phyloP scores from a whole-genome alignment of 306 rosid species.

The Trifolium dubium region DNA sequence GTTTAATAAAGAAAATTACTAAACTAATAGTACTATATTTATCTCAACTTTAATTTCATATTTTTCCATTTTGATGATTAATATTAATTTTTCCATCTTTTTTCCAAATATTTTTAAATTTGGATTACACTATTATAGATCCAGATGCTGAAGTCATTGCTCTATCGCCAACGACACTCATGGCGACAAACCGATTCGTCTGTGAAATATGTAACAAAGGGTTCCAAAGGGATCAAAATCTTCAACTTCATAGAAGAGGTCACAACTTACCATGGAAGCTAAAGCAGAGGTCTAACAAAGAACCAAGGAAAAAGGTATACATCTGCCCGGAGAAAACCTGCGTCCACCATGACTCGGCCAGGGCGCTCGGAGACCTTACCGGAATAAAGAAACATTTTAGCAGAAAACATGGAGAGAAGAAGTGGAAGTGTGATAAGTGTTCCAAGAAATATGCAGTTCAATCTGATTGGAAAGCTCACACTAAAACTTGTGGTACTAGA shows the following conservation, averaged over 20 bases:
- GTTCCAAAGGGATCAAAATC: conserved; percentile 18
- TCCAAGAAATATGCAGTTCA: conserved; percentile 29
- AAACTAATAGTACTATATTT: neutral
- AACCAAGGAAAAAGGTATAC: conserved; percentile 9
- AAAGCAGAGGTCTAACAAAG: conserved; percentile 26
- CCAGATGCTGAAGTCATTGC: conserved; percentile 22
- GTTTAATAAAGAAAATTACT: too few relatives aligned
- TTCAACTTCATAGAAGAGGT: conserved; percentile 27
- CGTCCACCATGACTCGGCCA: conserved; percentile 9
- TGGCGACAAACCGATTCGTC: conserved; percentile 18
- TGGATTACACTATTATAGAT: conserved; percentile 9
- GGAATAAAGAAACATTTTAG: conserved; percentile 29
- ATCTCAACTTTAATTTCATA: neutral
- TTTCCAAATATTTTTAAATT: neutral
- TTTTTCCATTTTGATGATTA: neutral
- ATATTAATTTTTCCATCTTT: neutral
- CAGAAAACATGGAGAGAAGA: conserved; percentile 26
- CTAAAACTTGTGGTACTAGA: conserved; percentile 27
- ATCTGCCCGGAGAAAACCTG: conserved; percentile 22
- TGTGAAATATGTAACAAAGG: conserved; percentile 31
- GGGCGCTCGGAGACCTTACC: conserved; percentile 21
- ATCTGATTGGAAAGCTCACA: conserved; percentile 32
- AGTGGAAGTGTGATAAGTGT: conserved; percentile 24
- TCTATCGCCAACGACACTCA: conserved; percentile 2
- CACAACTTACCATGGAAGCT: conserved; percentile 30